Percentiles rank a stretch among this genome's conserved stretches.
phyloP scores from a whole-genome alignment of 352 stramenopile species.

The Globisporangium splendens region DNA sequence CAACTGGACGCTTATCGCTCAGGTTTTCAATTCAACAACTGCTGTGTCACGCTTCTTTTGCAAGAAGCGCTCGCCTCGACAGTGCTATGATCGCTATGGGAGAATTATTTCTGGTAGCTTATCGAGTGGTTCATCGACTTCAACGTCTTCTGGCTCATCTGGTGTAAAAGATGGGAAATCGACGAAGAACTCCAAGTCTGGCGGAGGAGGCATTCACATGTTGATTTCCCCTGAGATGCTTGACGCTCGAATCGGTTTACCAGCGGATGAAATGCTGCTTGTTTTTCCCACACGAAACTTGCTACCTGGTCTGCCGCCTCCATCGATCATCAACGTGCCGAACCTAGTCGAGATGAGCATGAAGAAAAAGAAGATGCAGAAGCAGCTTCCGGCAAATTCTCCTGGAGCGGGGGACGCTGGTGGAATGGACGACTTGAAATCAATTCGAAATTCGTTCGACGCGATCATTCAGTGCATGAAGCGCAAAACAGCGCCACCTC shows the following conservation, averaged over 20 bases:
- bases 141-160: neutral
- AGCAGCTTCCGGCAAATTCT: slow-evolving; percentile 19
- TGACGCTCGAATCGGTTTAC: slow-evolving; percentile 60
- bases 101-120: slow-evolving; percentile 74
- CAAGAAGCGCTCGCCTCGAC: slow-evolving; percentile 70
- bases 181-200: slow-evolving; percentile 30
- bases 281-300: slow-evolving; percentile 47
- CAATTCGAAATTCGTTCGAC: slow-evolving; percentile 76
- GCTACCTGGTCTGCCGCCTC: slow-evolving; percentile 57
- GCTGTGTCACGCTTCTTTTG: slow-evolving; percentile 70
- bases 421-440: slow-evolving; percentile 68
- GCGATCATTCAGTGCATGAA: slow-evolving; percentile 88
- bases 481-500: slow-evolving; percentile 63
- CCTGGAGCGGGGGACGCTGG: slow-evolving; percentile 16
- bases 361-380: slow-evolving; percentile 43
- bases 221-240: slow-evolving; percentile 45
- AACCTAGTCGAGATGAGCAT: slow-evolving; percentile 53
- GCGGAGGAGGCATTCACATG: slow-evolving; percentile 22
- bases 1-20: slow-evolving; percentile 86
- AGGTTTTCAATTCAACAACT: slow-evolving; percentile 76
- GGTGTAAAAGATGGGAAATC: slow-evolving; percentile 42
- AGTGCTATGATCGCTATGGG: slow-evolving; percentile 85
- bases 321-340: slow-evolving; percentile 49
- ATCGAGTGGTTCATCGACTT: slow-evolving; percentile 8
- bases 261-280: slow-evolving; percentile 47